Base-by-base conservation (phyloP, 2,329 filamentous ascomycete species). In the Anisogramma anomala region DNA sequence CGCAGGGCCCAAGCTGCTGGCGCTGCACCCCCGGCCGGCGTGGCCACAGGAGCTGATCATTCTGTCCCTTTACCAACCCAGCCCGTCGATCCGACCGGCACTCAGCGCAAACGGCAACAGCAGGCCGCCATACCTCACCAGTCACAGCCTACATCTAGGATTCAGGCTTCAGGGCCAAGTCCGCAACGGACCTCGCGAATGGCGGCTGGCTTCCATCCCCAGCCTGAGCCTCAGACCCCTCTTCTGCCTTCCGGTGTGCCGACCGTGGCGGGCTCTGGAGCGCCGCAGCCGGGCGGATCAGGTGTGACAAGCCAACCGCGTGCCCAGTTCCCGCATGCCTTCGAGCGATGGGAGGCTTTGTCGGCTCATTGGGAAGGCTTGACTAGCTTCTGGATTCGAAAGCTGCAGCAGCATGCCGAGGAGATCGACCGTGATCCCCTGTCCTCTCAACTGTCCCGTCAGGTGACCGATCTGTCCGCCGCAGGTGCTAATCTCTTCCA, bases 291-390 rank as follows among this genome's bases (percentile, higher is more conserved):
- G 19, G 42, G 33, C 22, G 42, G 43, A 19, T 57, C 61, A 8
- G 49, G 53, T 10, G 50, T 54, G 5, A 55, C 57, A 20, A 52
- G 52, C 39, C 60, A 71, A 38, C 60, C 72, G 39, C 68, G 78
- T 43, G 84, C 82, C 34, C 79, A 81, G 0, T 96, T 98, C 50
- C 91, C 91, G 1, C 91, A 96, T 61, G 91, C 91, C 0, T 98
- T 98, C 55, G 89, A 98, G 61, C 76, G 91, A 46, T 98, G 91
- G 91, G 91, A 98, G 58, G 89, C 85, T 0, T 65, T 98, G 3
- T 98, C 91, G 0, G 93, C 91, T 5, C 89, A 96, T 53, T 98
- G 91, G 91, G 91, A 98, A 59, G 91, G 91, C 4, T 71, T 98
- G 45, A 96, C 91, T 0, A 89, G 86, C 45, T 96, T 94, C 63